These are phyloP conservation scores for Cryptomeria japonica DNA, from an alignment of 75 land plant genomes.

Conservation along the genomic window DNA sequence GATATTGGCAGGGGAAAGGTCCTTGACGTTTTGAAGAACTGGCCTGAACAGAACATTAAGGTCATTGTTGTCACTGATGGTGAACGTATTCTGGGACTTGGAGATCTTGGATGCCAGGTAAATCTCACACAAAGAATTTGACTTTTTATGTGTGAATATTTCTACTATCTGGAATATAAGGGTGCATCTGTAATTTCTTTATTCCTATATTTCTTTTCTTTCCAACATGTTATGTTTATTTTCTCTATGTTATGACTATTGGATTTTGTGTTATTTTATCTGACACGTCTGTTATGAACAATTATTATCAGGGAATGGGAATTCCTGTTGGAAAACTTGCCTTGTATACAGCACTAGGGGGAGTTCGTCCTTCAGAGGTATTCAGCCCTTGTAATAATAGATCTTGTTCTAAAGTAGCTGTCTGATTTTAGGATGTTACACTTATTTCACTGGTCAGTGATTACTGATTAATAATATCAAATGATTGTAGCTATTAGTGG, in stretches of 20 bases:
- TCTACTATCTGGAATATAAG: not conserved
- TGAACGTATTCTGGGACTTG: slow-evolving; percentile 50
- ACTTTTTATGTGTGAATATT: not conserved
- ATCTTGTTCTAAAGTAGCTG: not conserved
- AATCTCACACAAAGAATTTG: not conserved
- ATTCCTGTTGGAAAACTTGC: slow-evolving; percentile 53
- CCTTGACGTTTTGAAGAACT: slow-evolving; percentile 34
- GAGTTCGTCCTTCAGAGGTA: slow-evolving; percentile 49
- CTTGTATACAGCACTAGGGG: slow-evolving; percentile 51
- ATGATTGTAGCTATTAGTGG: not conserved
- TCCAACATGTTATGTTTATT: not conserved
- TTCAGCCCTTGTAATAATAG: not conserved
- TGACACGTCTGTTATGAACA: not conserved
- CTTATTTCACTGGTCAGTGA: not conserved
- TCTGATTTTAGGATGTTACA: not conserved
- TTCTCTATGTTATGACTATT: not conserved
- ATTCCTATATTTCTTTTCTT: not conserved
- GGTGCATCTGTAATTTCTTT: not conserved
- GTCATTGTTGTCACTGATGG: slow-evolving; percentile 56
- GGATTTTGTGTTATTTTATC: not conserved
- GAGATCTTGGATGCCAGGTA: slow-evolving; percentile 51
- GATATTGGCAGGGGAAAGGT: slow-evolving; percentile 29
- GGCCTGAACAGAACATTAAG: slow-evolving; percentile 44
- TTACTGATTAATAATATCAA: not conserved
- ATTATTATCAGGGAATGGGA: slow-evolving; percentile 43